Evolutionary conservation across 1,284 basidiomycete species (phyloP), one percentile per base, ranked within the genome.

Genomic region (Malassezia furfur): DNA sequence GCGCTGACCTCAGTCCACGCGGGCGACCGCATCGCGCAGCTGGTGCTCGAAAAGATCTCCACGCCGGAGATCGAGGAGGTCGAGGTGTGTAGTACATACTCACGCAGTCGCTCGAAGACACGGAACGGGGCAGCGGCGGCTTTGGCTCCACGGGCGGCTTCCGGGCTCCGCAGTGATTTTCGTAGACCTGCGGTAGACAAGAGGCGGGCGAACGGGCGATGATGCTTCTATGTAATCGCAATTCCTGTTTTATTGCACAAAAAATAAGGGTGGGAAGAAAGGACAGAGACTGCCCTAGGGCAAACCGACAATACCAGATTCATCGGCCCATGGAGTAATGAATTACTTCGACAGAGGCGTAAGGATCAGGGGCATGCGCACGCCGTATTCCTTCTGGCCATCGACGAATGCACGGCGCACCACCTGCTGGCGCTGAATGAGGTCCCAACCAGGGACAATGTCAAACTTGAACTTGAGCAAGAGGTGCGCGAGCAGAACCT

Each of bases 11-110:
- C 64, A 93, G 91, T 96, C 54, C 80, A 85, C 64, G 84, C 86
- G 70, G 91, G 91, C 11, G 93, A 98, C 72, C 83, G 94, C 14
- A 80, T 98, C 63, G 93, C 94, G 1, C 93, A 98, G 73, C 80
- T 98, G 35, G 88, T 98, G 63, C 80, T 96, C 49, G 93, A 98
- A 74, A 84, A 82, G 61, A 93, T 96, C 64, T 83, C 84, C 56
- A 91, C 84, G 3, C 89, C 91, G 0, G 84, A 85, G 7, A 81
- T 94, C 12, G 73, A 85, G 35, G 89, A 91, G 76, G 91, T 96
- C 14, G 78, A 88, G 59, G 88, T 88, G 37, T 36, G 40, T 52
- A 1, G 34, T n/a, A 17, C 2, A 37, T 9, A 38, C 35, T 25
- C 14, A 22, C 45, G 11, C 66, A 91, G 87, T 81, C 84, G 62